Percentiles rank a stretch among this genome's conserved stretches.
phyloP scores from a whole-genome alignment of 768 basidiomycete species.

The Roridomyces roridus region DNA sequence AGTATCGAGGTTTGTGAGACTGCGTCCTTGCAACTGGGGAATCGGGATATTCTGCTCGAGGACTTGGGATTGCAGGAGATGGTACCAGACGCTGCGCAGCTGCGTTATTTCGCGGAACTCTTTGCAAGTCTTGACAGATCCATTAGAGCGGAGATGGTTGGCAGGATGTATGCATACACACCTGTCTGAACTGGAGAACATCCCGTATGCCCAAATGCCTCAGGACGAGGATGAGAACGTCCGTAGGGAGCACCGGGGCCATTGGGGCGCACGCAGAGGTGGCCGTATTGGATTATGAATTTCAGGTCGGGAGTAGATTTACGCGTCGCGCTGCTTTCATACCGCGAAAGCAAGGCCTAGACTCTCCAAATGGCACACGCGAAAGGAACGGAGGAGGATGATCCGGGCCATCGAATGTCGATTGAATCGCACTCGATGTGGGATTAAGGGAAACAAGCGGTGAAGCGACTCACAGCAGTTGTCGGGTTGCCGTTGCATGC shows the following conservation, averaged over 20 bases:
- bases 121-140: slow-evolving; percentile 52
- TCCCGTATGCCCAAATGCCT: slow-evolving; percentile 45
- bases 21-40: slow-evolving; percentile 41
- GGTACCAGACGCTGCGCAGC: slow-evolving; percentile 56
- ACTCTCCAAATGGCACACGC: too few species aligned
- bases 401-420: background rate
- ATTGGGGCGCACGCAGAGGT: too few species aligned
- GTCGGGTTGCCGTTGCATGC: too few species aligned
- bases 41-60: slow-evolving; percentile 51
- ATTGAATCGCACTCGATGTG: slow-evolving; percentile 4
- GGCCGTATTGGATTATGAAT: too few species aligned
- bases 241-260: slow-evolving; percentile 46
- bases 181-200: slow-evolving; percentile 54
- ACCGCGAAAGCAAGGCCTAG: too few species aligned
- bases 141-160: too few species aligned
- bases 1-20: slow-evolving; percentile 43
- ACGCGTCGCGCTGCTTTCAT: too few species aligned
- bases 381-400: too few species aligned
- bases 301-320: background rate
- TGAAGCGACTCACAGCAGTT: too few species aligned
- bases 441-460: background rate
- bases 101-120: slow-evolving; percentile 47
- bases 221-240: slow-evolving; percentile 54
- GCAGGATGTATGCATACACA: too few species aligned
- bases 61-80: slow-evolving; percentile 48